Evolutionary conservation across 345 rosid species (phyloP).

Genomic region (Populus simonii): DNA sequence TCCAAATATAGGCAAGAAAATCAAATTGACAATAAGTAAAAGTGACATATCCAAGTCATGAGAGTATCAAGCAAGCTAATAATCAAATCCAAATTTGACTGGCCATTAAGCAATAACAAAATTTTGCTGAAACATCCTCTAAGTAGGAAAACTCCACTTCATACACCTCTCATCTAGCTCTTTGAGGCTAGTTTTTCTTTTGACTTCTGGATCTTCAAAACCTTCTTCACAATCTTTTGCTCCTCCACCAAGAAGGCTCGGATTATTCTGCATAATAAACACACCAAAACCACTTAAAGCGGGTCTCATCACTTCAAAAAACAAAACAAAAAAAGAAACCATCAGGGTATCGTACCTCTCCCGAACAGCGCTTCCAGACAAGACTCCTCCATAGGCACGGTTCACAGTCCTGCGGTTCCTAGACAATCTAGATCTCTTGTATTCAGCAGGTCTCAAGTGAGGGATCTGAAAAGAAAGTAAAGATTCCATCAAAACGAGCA

Average conservation of each 20-base stretch:
- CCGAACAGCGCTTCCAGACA: constrained; percentile 19
- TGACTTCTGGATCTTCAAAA: constrained; percentile 15
- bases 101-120: neutral
- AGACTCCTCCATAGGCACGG: constrained; percentile 16
- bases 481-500: neutral
- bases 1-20: neutral
- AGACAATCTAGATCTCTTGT: constrained; percentile 13
- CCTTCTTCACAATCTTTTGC: constrained; percentile 21
- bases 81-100: neutral
- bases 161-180: neutral
- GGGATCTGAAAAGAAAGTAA: constrained; percentile 13
- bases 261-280: constrained; percentile 2
- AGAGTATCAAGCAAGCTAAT: neutral
- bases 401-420: constrained; percentile 19
- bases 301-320: neutral
- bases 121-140: neutral
- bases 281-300: neutral
- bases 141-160: too few species aligned
- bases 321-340: neutral
- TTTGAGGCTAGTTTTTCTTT: constrained; percentile 10
- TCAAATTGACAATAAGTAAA: neutral
- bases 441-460: constrained; percentile 18
- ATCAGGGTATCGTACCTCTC: constrained; percentile 6
- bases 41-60: neutral
- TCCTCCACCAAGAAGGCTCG: constrained; percentile 18